These are phyloP conservation scores for Colletotrichum truncatum DNA, from an alignment of 2,329 filamentous ascomycete species.

Conservation along the genomic window DNA sequence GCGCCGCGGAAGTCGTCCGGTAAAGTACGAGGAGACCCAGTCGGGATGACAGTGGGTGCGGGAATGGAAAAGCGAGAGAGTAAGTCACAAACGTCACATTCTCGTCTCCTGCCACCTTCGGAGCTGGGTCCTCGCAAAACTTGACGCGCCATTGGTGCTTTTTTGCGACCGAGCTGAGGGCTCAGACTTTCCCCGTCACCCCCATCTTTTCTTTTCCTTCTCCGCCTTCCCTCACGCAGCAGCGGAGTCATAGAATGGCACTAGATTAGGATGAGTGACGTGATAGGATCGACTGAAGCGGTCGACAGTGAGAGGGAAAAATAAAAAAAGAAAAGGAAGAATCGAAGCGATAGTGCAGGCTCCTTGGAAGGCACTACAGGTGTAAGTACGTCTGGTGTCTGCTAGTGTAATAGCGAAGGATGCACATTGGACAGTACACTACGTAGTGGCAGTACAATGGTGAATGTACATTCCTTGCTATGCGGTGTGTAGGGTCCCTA, in stretches of 20 bases:
- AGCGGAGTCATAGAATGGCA: constrained; percentile 1
- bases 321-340: no score
- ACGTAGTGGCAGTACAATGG: no score
- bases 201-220: constrained; percentile 14
- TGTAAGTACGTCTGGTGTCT: no score
- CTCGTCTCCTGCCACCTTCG: neutral
- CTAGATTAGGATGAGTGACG: neutral
- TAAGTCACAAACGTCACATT: constrained; percentile 13
- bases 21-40: neutral
- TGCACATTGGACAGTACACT: no score
- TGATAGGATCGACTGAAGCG: neutral
- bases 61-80: neutral
- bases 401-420: no score
- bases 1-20: constrained; percentile 16
- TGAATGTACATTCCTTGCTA: no score
- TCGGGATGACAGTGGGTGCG: neutral
- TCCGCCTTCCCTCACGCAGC: neutral
- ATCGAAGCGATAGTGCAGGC: no score
- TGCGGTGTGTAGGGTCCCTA: no score
- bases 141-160: constrained; percentile 19
- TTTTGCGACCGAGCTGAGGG: constrained; percentile 8
- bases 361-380: no score
- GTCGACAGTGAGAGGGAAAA: neutral
- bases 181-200: neutral
- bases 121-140: constrained; percentile 25